These are phyloP conservation scores for Sorghum bicolor DNA, from an alignment of 176 grass and related monocot genomes.

Conservation along the genomic window Sorghum_bicolor_NCBIv3 NC_012873.2:55305001-55305500, in stretches of 20 bases:
- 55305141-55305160: not conserved
- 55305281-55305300: constrained; percentile 11
- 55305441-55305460: not conserved
- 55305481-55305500: not conserved
- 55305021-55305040: constrained; percentile 1
- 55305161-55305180: too few relatives aligned
- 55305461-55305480: constrained; percentile 9
- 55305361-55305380: not conserved
- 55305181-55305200: not conserved
- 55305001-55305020: not conserved
- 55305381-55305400: not conserved
- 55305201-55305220: constrained; percentile 19
- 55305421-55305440: constrained; percentile 15
- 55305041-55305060: constrained; percentile 27
- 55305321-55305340: constrained; percentile 26
- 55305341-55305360: constrained; percentile 1
- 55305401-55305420: not conserved
- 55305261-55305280: constrained; percentile 14
- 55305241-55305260: not conserved
- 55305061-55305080: constrained; percentile 25
- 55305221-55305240: constrained; percentile 4
- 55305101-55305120: constrained; percentile 14
- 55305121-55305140: not conserved
- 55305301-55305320: constrained; percentile 7
- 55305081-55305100: constrained; percentile 29